phyloP scores from a whole-genome alignment of 495 filamentous ascomycete species.

The Thermothielavioides terrestris region DNA sequence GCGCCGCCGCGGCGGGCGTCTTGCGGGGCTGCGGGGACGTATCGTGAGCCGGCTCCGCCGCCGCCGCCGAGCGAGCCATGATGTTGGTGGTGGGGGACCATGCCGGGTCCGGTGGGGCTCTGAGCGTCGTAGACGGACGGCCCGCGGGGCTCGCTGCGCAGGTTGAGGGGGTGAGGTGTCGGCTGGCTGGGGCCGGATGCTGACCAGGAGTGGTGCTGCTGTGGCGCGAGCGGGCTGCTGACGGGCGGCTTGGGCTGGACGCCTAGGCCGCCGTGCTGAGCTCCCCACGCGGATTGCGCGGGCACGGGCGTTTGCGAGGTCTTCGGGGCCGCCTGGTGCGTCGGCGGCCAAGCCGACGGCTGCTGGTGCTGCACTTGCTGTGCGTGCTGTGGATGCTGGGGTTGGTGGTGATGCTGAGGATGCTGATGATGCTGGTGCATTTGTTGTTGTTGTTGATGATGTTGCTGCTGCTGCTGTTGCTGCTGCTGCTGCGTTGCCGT shows the following conservation, averaged over 20 bases:
- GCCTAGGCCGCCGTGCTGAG: slow-evolving; percentile 35
- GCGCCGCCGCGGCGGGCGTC: slow-evolving; percentile 12
- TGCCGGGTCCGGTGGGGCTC: slow-evolving; percentile 18
- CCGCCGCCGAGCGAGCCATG: slow-evolving; percentile 16
- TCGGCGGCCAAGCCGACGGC: slow-evolving; percentile 24
- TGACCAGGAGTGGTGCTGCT: slow-evolving; percentile 30
- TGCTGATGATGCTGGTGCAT: slow-evolving; percentile 12
- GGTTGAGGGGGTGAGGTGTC: slow-evolving; percentile 27
- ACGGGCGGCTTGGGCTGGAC: slow-evolving; percentile 32
- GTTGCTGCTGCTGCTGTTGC: slow-evolving; percentile 11
- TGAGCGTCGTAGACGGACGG: slow-evolving; percentile 24
- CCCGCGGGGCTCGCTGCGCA: slow-evolving; percentile 33
- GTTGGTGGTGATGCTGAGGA: slow-evolving; percentile 11
- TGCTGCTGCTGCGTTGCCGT: not conserved
- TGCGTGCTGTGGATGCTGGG: slow-evolving; percentile 12
- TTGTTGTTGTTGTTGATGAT: not conserved
- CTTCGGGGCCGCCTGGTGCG: slow-evolving; percentile 34
- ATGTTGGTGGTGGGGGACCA: slow-evolving; percentile 21
- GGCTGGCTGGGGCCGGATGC: slow-evolving; percentile 24
- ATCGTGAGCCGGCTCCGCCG: no score
- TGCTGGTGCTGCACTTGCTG: slow-evolving; percentile 19
- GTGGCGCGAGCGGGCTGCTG: slow-evolving; percentile 30
- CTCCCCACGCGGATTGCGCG: slow-evolving; percentile 35
- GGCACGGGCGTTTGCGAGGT: slow-evolving; percentile 28
- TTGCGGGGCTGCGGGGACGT: slow-evolving; percentile 6